These are phyloP conservation scores for Neoboletus brunneissimus DNA, from an alignment of 768 basidiomycete species.

Conservation along the genomic window DNA sequence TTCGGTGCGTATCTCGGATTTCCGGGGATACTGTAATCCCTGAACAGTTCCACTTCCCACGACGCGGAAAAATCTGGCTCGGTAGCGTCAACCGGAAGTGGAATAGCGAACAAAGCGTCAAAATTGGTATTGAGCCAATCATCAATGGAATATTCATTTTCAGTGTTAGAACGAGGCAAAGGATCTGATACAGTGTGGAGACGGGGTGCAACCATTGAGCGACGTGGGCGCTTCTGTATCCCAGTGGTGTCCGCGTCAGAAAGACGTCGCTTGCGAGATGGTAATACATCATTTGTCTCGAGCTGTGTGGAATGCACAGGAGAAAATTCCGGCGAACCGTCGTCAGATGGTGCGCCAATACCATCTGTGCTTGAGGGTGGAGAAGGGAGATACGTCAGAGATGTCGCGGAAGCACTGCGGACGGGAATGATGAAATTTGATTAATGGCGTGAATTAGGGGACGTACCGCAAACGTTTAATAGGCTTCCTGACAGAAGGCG, in stretches of 20 bases:
- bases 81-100: constrained; percentile 22
- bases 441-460: not conserved
- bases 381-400: constrained; percentile 9
- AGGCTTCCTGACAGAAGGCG: not conserved
- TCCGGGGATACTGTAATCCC: constrained; percentile 21
- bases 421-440: fast-evolving
- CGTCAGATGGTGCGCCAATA: not conserved
- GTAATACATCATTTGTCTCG: not conserved
- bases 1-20: not conserved
- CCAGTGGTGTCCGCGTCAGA: constrained; percentile 30
- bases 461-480: constrained; percentile 26
- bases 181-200: constrained; percentile 34
- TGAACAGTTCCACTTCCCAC: constrained; percentile 37
- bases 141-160: constrained; percentile 28
- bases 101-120: constrained; percentile 26
- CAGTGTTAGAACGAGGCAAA: constrained; percentile 13
- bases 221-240: constrained; percentile 30
- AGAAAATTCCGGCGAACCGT: not conserved
- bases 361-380: constrained; percentile 11
- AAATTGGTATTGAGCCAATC: constrained; percentile 36
- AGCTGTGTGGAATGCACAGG: not conserved
- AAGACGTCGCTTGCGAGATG: constrained; percentile 36
- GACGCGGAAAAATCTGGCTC: constrained; percentile 25
- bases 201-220: constrained; percentile 14
- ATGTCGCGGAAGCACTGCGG: not conserved